A percentile compares a stretch with the other conserved stretches of the same genome.
Evolutionary conservation across 1,284 basidiomycete genomes (phyloP).

Genomic region (Pseudozyma hubeiensis): DNA sequence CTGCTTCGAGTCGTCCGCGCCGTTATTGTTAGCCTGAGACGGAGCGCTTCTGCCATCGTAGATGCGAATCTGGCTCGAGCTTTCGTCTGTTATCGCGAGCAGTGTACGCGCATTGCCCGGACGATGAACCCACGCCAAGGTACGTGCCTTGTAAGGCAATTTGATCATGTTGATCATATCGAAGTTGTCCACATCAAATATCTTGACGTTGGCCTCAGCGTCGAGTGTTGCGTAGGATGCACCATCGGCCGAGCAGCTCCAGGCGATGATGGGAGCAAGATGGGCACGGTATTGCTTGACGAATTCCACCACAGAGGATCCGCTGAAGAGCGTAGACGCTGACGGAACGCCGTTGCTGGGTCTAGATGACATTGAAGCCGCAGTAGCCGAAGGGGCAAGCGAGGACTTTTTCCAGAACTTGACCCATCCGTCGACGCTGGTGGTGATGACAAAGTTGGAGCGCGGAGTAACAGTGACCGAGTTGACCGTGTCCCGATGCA

Average conservation of each 20-base stretch:
- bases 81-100: constrained; percentile 86
- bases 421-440: constrained; percentile 92
- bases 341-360: neutral
- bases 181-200: constrained; percentile 97
- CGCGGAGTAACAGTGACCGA: constrained; percentile 74
- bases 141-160: constrained; percentile 70
- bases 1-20: neutral
- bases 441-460: constrained; percentile 85
- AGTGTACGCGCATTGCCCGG: constrained; percentile 87
- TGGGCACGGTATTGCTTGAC: constrained; percentile 79
- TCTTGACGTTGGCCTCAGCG: constrained; percentile 76
- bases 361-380: constrained; percentile 76
- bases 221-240: constrained; percentile 83
- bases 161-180: constrained; percentile 99
- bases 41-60: constrained; percentile 81
- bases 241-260: constrained; percentile 91
- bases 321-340: constrained; percentile 22
- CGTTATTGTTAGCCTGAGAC: neutral
- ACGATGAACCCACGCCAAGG: constrained; percentile 81
- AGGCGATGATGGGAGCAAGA: constrained; percentile 80
- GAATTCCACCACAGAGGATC: constrained; percentile 66
- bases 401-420: constrained; percentile 99
- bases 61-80: constrained; percentile 80
- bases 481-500: constrained; percentile 94
- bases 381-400: constrained; percentile 81